phyloP scores from a whole-genome alignment of 768 basidiomycete genomes.

The Lyophyllum semitale region DNA sequence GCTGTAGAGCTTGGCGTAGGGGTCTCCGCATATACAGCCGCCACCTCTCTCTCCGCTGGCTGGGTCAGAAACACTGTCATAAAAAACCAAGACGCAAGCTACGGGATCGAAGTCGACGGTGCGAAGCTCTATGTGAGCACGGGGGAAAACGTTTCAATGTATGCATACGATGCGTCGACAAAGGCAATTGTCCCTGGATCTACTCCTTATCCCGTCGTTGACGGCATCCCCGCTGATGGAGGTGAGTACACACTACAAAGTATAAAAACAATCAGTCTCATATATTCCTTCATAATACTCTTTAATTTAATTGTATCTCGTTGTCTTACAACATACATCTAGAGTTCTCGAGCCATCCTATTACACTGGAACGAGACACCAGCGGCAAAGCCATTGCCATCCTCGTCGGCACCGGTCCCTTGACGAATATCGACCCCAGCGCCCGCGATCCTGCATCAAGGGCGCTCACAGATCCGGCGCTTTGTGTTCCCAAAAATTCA shows the following conservation, averaged over 20 bases:
- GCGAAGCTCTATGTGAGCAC: conserved; percentile 39
- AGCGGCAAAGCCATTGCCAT: conserved; percentile 18
- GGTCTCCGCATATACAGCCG: conserved; percentile 35
- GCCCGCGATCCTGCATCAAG: conserved; percentile 42
- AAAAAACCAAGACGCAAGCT: conserved; percentile 34
- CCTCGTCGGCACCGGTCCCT: conserved; percentile 39
- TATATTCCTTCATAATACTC: background rate
- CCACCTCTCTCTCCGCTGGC: conserved; percentile 18
- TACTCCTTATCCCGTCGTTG: conserved; percentile 23
- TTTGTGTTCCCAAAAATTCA: conserved; percentile 24
- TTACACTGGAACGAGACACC: conserved; percentile 29
- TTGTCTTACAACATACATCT: background rate
- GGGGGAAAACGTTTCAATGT: conserved; percentile 31
- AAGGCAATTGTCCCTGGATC: conserved; percentile 22
- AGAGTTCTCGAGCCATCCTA: conserved; percentile 46
- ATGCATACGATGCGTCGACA: conserved; percentile 32
- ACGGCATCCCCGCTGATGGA: conserved; percentile 38
- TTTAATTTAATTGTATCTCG: background rate
- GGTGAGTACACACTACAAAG: conserved; percentile 25
- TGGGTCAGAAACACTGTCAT: conserved; percentile 40
- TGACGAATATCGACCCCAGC: conserved; percentile 41
- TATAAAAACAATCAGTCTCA: background rate
- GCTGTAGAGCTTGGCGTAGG: conserved; percentile 44
- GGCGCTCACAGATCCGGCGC: conserved; percentile 41
- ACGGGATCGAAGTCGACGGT: conserved; percentile 42